Conservation (phyloP, 2,329 filamentous ascomycete genomes). For the Penicillium capsulatum region DNA sequence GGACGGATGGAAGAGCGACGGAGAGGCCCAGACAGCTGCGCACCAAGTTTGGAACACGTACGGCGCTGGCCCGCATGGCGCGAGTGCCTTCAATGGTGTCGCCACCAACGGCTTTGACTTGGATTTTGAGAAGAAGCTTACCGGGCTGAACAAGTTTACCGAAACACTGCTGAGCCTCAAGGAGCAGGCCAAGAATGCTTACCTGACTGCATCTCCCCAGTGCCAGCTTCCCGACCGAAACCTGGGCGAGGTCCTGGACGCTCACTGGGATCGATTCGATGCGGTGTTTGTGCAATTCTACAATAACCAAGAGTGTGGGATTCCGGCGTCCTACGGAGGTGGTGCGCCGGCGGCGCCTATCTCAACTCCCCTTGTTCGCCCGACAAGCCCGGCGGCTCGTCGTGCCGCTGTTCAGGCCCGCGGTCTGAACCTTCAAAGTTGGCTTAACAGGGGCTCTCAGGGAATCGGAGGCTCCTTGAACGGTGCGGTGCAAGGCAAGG, state of each 20-base stretch:
- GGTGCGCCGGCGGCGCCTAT: too few species aligned
- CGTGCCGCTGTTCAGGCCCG: constrained; percentile 1
- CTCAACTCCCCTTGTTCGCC: neutral
- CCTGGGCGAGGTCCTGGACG: constrained; percentile 2
- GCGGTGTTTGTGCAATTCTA: constrained; percentile 11
- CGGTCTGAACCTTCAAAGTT: constrained; percentile 1
- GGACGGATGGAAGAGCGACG: constrained; percentile 3
- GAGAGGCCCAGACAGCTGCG: constrained; percentile 3
- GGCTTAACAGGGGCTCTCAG: constrained; percentile 3
- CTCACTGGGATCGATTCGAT: constrained; percentile 5
- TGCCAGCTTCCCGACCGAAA: constrained; percentile 7
- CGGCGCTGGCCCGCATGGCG: neutral
- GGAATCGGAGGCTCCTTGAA: too few species aligned
- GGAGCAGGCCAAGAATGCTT: neutral
- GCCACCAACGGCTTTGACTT: constrained; percentile 8
- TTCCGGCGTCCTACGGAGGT: constrained; percentile 3
- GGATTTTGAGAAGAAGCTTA: constrained; percentile 6
- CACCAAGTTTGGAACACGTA: constrained; percentile 6
- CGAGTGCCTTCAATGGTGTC: neutral
- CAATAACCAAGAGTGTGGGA: constrained; percentile 9
- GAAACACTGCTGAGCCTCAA: constrained; percentile 3
- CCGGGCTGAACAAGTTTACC: neutral
- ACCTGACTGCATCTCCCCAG: constrained; percentile 6
- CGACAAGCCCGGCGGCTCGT: neutral
- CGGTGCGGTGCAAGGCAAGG: too few species aligned